Evolutionary conservation across 192 early-diverging fungal species (phyloP), one percentile per base, ranked within the genome.

Genomic region (Backusella parvicylindrica): DNA sequence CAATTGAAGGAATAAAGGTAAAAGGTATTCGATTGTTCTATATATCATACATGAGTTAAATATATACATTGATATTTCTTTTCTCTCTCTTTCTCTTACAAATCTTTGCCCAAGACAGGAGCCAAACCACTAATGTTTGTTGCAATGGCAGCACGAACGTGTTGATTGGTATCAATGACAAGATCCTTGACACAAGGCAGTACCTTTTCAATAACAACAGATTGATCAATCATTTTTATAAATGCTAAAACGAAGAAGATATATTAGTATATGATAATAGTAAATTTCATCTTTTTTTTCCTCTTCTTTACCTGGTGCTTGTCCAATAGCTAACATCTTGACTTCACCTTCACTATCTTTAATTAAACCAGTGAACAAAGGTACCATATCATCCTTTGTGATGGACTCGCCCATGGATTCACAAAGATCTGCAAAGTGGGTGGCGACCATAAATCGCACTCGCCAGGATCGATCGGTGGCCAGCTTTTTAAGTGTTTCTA

Each of bases 321-420:
- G 97, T 72, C 94, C 94, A 75, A 95, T 93, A 28, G 96, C 93
- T 15, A 96, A 94, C 0, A 94, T 95, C 49, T 97, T 92, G 68
- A 99, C 98, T 87, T 99, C 98, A 1, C 96, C 96, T 82, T 99
- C 98, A 73, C 86, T 94, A 85, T 99, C 98, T 82, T 96, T 97
- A 84, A 99, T 85, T 32, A 98, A 83, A 71, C 86, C 79, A 36
- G 97, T 92, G 78, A 95, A 98, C 12, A 95, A 91, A 41, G 83
- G 77, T 33, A 97, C 91, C 70, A 99, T 82, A 67, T 98, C 95
- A 70, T 96, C 95, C 53, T 92, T 89, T 28, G 93, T 88, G 70
- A 94, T 92, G 36, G 91, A 89, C 31, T 88, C 80, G 1, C 94
- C 95, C 53, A 96, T 91, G 64, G 91, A 88, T 40, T 91, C 88